These are phyloP conservation scores for Colletotrichum tropicale DNA, from an alignment of 2,329 filamentous ascomycete genomes.

Conservation along the genomic window DNA sequence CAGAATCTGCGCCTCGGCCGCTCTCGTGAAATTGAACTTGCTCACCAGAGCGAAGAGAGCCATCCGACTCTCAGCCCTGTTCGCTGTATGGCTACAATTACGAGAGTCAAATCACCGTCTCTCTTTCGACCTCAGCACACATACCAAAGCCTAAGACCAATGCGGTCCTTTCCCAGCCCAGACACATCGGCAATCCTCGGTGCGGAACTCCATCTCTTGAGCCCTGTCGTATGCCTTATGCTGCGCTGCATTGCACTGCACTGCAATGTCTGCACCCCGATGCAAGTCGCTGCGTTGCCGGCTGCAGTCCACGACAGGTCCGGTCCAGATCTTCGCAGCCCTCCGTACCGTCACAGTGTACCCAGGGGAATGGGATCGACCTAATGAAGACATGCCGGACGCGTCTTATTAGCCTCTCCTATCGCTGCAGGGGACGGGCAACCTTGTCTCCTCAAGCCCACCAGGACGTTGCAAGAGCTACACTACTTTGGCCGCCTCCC, in stretches of 20 bases:
- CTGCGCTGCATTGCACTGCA: constrained; percentile 1
- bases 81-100: background rate
- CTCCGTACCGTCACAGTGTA: constrained; percentile 18
- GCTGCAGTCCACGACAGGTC: constrained; percentile 7
- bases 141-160: background rate
- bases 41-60: background rate
- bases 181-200: constrained; percentile 7
- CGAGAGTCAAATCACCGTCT: background rate
- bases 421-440: constrained; percentile 17
- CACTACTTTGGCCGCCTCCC: background rate
- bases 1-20: constrained; percentile 1
- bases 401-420: constrained; percentile 22
- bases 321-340: constrained; percentile 19
- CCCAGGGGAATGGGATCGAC: constrained; percentile 22
- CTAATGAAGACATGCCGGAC: constrained; percentile 22
- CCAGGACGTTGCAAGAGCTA: constrained; percentile 7
- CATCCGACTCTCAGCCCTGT: background rate
- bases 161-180: background rate
- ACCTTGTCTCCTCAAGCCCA: constrained; percentile 6
- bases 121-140: background rate
- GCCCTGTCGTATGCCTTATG: background rate
- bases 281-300: constrained; percentile 13
- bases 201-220: constrained; percentile 8
- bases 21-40: background rate
- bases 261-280: background rate